Percentiles rank a stretch among this genome's conserved stretches.
Conservation (phyloP, 1,284 basidiomycete species). For the Schizopora paradoxa region DNA sequence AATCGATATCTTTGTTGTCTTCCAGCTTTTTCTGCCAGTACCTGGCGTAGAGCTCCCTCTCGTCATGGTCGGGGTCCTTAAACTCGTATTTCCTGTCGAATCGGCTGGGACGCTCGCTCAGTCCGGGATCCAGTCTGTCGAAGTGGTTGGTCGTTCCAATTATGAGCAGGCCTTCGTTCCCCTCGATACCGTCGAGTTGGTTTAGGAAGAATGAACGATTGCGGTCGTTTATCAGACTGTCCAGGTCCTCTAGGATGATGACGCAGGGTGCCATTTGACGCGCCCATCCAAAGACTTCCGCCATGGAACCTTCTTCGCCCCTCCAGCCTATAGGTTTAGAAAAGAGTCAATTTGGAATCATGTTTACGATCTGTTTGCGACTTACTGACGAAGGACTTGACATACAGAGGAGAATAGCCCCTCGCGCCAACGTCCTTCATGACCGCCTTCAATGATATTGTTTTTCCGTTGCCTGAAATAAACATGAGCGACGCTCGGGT, state of each 20-base stretch:
- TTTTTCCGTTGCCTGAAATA: constrained; percentile 71
- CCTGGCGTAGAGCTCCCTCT: constrained; percentile 58
- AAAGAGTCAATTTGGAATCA: constrained; percentile 1
- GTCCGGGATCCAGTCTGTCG: constrained; percentile 67
- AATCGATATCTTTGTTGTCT: constrained; percentile 52
- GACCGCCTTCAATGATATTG: constrained; percentile 71
- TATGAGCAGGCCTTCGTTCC: constrained; percentile 73
- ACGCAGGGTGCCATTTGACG: constrained; percentile 67
- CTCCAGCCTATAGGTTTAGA: constrained; percentile 37
- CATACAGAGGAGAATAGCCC: constrained; percentile 67
- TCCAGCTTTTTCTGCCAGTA: constrained; percentile 77
- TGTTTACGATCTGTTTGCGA: background rate
- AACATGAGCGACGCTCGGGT: background rate
- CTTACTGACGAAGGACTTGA: constrained; percentile 65
- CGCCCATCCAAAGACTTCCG: constrained; percentile 58
- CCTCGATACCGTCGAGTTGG: constrained; percentile 68
- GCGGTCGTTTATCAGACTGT: constrained; percentile 68
- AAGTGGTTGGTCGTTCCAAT: constrained; percentile 83
- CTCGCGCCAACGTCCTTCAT: constrained; percentile 60
- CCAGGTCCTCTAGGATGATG: constrained; percentile 75
- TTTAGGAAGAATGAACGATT: constrained; percentile 86
- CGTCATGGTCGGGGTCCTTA: constrained; percentile 53
- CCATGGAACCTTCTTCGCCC: constrained; percentile 68
- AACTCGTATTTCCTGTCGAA: constrained; percentile 77
- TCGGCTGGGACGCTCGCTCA: constrained; percentile 72